These are phyloP conservation scores for Cymbopogon citratus DNA, from an alignment of 176 grass and related monocot genomes.

Conservation along the genomic window DNA sequence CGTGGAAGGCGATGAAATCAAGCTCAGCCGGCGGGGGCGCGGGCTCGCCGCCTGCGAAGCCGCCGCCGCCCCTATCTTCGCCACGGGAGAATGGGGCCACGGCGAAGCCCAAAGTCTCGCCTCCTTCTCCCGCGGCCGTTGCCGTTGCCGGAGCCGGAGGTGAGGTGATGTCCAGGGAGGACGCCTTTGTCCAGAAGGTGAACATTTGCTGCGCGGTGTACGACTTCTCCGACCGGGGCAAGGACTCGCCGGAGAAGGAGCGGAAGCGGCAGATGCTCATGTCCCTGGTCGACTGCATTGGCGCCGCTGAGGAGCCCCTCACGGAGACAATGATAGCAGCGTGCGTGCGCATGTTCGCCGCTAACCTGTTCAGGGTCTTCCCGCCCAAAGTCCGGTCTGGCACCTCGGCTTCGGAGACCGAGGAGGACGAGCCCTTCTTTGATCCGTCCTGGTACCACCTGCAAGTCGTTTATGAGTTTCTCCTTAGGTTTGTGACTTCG, in stretches of 20 bases:
- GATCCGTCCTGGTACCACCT: conserved; percentile 94
- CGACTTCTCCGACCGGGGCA: conserved; percentile 85
- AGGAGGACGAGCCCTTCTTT: conserved; percentile 88
- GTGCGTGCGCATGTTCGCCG: conserved; percentile 65
- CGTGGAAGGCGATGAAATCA: conserved; percentile 73
- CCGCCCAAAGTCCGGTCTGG: conserved; percentile 60
- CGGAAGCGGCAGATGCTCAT: conserved; percentile 76
- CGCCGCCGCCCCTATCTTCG: not conserved
- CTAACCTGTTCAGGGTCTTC: conserved; percentile 92
- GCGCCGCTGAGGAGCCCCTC: conserved; percentile 50
- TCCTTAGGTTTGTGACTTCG: conserved; percentile 81
- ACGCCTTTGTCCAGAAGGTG: conserved; percentile 78
- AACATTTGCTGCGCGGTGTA: conserved; percentile 70
- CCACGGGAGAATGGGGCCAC: conserved; percentile 20
- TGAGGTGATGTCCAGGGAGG: conserved; percentile 51
- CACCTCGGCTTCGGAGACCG: conserved; percentile 41
- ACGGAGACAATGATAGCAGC: conserved; percentile 81
- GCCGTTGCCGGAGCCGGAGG: conserved; percentile 16
- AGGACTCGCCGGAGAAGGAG: conserved; percentile 85
- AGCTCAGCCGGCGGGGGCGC: conserved; percentile 16
- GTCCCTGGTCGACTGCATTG: conserved; percentile 63
- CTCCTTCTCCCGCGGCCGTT: conserved; percentile 1
- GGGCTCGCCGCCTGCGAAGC: conserved; percentile 34
- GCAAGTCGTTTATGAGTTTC: conserved; percentile 86
- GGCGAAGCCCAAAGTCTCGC: conserved; percentile 28